Conservation (phyloP, 352 stramenopile species). For the Stramenopiles sp. region DNA sequence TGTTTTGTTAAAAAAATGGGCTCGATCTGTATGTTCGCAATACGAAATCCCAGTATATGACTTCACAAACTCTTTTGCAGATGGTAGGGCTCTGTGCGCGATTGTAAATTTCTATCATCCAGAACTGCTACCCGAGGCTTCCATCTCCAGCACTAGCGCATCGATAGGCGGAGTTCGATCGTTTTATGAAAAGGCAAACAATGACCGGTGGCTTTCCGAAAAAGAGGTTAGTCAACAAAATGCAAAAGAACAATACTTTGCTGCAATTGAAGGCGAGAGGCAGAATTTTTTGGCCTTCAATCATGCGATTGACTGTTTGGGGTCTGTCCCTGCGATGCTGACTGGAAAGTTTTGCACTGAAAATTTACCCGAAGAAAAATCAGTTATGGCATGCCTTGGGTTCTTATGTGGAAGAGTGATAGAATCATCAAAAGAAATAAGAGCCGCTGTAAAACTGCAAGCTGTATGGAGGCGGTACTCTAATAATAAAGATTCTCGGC, state of each 20-base stretch:
- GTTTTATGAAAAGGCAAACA: too few species aligned
- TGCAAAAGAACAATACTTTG: too few species aligned
- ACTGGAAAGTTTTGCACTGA: slow-evolving; percentile 63
- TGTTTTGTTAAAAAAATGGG: too few species aligned
- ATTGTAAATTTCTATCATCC: slow-evolving; percentile 88
- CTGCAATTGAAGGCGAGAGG: too few species aligned
- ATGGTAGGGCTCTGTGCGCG: slow-evolving; percentile 69
- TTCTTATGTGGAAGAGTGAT: slow-evolving; percentile 80
- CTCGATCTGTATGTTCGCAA: slow-evolving; percentile 62
- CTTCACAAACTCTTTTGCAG: slow-evolving; percentile 73
- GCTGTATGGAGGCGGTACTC: slow-evolving; percentile 27
- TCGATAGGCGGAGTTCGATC: too few species aligned
- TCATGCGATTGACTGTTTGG: too few species aligned
- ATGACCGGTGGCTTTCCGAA: too few species aligned
- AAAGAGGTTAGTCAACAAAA: too few species aligned
- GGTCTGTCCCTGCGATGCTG: too few species aligned
- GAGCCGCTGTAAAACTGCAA: slow-evolving; percentile 60
- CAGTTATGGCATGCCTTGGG: slow-evolving; percentile 73
- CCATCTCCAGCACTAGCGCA: too few species aligned
- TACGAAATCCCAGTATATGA: slow-evolving; percentile 60
- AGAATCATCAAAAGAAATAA: slow-evolving; percentile 72
- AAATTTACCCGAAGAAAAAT: slow-evolving; percentile 70
- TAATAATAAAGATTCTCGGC: too few species aligned
- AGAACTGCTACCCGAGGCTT: slow-evolving; percentile 47
- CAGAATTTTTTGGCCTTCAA: too few species aligned